Evolutionary conservation across 805 yeast species (phyloP).

Genomic region (Starmerella roubikii): DNA sequence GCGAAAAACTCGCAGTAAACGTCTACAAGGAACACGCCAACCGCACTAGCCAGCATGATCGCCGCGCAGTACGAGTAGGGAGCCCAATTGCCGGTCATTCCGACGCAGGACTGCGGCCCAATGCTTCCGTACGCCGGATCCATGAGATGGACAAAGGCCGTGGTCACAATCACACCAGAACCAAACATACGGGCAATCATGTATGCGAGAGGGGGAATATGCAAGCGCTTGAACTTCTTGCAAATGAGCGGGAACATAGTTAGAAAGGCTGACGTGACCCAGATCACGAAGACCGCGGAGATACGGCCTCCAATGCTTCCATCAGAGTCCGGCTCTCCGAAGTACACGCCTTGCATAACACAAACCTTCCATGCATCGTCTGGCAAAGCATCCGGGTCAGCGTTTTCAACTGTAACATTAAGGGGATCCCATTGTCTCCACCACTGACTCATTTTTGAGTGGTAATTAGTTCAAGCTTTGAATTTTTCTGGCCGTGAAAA

Average conservation of each 20-base stretch:
- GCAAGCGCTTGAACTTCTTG: constrained; percentile 16
- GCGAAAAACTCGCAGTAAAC: constrained; percentile 35
- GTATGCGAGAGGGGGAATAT: constrained; percentile 26
- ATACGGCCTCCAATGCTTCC: constrained; percentile 36
- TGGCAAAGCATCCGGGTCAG: constrained; percentile 19
- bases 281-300: constrained; percentile 49
- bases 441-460: constrained; percentile 10
- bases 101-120: constrained; percentile 30
- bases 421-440: constrained; percentile 23
- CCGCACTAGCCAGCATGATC: constrained; percentile 36
- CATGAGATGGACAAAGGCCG: constrained; percentile 58
- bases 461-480: neutral
- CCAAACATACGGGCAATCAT: constrained; percentile 39
- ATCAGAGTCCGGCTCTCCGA: constrained; percentile 31
- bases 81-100: constrained; percentile 34
- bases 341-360: constrained; percentile 32
- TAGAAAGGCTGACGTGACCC: constrained; percentile 34
- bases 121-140: constrained; percentile 28
- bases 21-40: constrained; percentile 37
- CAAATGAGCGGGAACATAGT: constrained; percentile 35
- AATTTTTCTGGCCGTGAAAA: neutral
- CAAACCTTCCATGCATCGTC: constrained; percentile 32
- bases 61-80: constrained; percentile 47
- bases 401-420: constrained; percentile 23
- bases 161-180: constrained; percentile 64